phyloP scores from a whole-genome alignment of 129 eudicot genomes.

The Kitagawia praeruptora region DNA sequence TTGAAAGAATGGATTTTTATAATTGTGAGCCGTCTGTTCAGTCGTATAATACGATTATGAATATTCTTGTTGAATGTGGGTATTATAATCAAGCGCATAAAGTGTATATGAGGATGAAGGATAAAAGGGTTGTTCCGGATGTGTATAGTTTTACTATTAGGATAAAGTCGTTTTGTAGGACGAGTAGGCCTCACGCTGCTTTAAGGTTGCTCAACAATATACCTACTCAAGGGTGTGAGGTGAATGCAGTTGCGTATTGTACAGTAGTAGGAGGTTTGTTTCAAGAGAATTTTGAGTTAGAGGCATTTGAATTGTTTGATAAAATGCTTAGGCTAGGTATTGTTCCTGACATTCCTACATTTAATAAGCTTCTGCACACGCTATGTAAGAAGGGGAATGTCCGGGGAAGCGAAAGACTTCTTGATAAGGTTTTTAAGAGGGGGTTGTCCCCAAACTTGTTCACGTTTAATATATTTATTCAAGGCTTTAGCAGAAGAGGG shows the following conservation, averaged over 20 bases:
- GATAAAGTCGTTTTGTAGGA: constrained; percentile 84
- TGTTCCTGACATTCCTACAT: constrained; percentile 50
- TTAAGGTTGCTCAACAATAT: constrained; percentile 77
- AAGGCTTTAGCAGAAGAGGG: constrained; percentile 61
- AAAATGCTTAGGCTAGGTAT: constrained; percentile 65
- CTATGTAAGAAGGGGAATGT: constrained; percentile 77
- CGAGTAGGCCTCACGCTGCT: constrained; percentile 65
- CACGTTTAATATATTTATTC: constrained; percentile 70
- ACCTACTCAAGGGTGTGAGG: constrained; percentile 53
- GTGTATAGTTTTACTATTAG: constrained; percentile 73
- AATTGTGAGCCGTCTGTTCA: constrained; percentile 59
- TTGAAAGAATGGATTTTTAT: constrained; percentile 93
- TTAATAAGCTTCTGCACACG: constrained; percentile 65
- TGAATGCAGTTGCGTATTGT: constrained; percentile 76
- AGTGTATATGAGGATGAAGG: constrained; percentile 85
- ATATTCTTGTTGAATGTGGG: constrained; percentile 68
- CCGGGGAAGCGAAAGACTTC: constrained; percentile 58
- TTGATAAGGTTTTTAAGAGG: constrained; percentile 69
- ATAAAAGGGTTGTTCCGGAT: constrained; percentile 65
- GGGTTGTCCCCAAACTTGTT: constrained; percentile 77
- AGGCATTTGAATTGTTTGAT: constrained; percentile 60
- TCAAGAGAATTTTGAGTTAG: constrained; percentile 31
- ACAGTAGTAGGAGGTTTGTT: constrained; percentile 74
- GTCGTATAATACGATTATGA: constrained; percentile 80
- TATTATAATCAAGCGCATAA: constrained; percentile 72